Evolutionary conservation across 2,329 filamentous ascomycete species (phyloP), one percentile per base, ranked within the genome.

Genomic region (Salinomyces thailandicus): DNA sequence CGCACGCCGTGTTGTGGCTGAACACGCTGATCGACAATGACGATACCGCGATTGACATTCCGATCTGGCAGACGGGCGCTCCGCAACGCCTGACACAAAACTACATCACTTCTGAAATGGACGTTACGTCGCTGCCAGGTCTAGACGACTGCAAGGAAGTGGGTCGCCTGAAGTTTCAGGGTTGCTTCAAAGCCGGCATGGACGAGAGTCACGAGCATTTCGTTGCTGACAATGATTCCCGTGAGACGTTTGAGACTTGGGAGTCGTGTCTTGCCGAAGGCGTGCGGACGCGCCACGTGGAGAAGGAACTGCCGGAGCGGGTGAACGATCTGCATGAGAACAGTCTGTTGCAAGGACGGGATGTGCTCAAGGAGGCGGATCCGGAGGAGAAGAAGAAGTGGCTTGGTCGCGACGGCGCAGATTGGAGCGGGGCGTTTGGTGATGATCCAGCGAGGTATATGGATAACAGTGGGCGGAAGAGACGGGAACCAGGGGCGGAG

Each of bases 201-300:
- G 87, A 95, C 56, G 77, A 84, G 36, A 81, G 85, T 13, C 91
- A 96, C 55, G 73, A 84, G 46, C 71, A 69, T 1, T 95, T 94
- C 49, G 79, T 94, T 15, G 74, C 77, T 32, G 84, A 93, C 59
- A 94, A 93, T 52, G 79, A 93, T 55, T 80, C 81, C 1, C 79
- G 89, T 19, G 91, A 96, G 66, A 95, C 87, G 0, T 93, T 85
- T 46, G 89, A 96, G 63, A 83, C 81, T 0, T 96, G 87, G 85
- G 86, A 95, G 59, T 84, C 86, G 0, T 95, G 89, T 57, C 75
- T 81, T 27, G 77, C 85, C 0, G 87, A 96, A 59, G 89, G 89
- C 9, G 84, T 94, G 0, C 77, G 91, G 2, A 62, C 69, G 11
- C 73, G 78, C 37, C 72, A 76, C 18, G 85, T 95, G 1, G 65